Percentiles rank a stretch among this genome's conserved stretches.
Evolutionary conservation across 75 land plant species (phyloP).

Genomic region (Picea glauca): DNA sequence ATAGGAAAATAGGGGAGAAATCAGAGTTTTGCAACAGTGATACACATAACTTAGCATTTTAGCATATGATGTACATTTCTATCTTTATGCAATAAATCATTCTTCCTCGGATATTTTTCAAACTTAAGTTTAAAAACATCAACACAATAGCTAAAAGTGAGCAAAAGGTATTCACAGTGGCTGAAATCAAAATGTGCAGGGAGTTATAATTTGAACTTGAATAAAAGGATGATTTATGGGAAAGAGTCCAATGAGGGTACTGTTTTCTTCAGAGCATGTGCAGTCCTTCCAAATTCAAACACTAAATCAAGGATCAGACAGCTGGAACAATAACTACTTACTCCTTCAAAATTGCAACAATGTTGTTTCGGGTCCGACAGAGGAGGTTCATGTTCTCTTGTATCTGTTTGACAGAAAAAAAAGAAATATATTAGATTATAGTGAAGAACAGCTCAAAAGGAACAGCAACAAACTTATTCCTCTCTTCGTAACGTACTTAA

Average conservation of each 20-base stretch:
- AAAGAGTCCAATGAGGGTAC: background rate
- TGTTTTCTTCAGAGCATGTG: background rate
- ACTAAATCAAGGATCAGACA: background rate
- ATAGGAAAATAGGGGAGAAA: too few relatives aligned
- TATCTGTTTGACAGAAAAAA: slow-evolving; percentile 36
- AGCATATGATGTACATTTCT: background rate
- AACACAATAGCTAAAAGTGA: background rate
- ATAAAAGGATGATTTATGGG: background rate
- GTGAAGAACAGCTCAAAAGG: background rate
- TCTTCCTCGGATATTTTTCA: background rate
- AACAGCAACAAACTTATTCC: background rate
- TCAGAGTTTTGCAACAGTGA: too few relatives aligned
- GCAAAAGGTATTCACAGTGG: background rate
- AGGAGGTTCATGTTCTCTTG: slow-evolving; percentile 79
- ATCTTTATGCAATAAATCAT: background rate
- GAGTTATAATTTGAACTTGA: background rate
- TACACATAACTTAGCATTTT: too few relatives aligned
- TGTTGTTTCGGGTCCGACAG: slow-evolving; percentile 68
- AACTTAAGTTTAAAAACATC: background rate
- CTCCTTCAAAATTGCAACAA: slow-evolving; percentile 70
- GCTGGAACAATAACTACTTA: slow-evolving; percentile 16
- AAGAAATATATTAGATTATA: background rate
- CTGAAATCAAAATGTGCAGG: background rate
- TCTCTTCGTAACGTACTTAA: background rate
- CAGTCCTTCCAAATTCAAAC: background rate